Evolutionary conservation across 2,329 filamentous ascomycete genomes (phyloP).

Genomic region (Stagonosporopsis vannaccii): DNA sequence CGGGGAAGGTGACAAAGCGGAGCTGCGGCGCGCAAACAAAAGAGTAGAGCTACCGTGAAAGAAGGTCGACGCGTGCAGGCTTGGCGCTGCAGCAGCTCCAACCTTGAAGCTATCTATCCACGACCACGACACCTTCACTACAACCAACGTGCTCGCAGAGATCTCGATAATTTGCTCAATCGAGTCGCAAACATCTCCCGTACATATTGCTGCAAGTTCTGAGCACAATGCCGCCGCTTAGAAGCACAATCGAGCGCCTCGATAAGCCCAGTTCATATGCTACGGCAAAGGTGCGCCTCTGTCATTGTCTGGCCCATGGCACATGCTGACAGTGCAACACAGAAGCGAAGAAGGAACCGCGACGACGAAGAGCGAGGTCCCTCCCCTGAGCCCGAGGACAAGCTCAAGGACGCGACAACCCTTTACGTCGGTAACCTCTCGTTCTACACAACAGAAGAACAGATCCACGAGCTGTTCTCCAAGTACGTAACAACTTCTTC

Average conservation of each 20-base stretch:
- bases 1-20: conserved; percentile 3
- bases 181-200: conserved; percentile 4
- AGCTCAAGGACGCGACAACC: conserved; percentile 85
- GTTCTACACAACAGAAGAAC: conserved; percentile 98
- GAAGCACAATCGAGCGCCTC: conserved; percentile 90
- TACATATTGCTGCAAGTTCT: neutral
- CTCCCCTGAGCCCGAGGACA: conserved; percentile 73
- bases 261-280: conserved; percentile 97
- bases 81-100: conserved; percentile 20
- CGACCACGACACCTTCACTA: conserved; percentile 5
- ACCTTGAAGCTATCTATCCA: conserved; percentile 19
- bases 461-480: conserved; percentile 95
- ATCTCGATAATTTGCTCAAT: neutral
- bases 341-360: conserved; percentile 76
- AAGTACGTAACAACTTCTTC: conserved; percentile 58
- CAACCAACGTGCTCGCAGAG: neutral
- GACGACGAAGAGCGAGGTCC: conserved; percentile 63
- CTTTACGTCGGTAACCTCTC: conserved; percentile 98
- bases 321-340: conserved; percentile 22
- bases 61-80: conserved; percentile 26
- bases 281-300: conserved; percentile 70
- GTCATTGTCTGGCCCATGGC: neutral
- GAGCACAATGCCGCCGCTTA: conserved; percentile 35
- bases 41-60: conserved; percentile 9
- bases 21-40: conserved; percentile 15